phyloP scores from a whole-genome alignment of 352 stramenopile species.

The Thalassiosira ordinaria region DNA sequence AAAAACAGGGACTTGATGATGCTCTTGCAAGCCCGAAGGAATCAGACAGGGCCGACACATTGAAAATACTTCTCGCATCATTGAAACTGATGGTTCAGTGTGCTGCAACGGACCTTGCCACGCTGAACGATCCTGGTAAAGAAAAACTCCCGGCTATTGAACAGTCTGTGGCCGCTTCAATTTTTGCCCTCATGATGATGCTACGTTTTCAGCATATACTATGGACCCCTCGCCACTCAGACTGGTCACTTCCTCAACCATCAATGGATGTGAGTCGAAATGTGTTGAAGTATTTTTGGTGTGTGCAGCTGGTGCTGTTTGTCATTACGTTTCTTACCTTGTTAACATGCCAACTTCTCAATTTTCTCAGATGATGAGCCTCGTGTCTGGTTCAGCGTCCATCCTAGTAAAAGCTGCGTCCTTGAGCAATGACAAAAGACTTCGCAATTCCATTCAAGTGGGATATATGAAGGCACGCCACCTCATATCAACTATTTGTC shows the following conservation, averaged over 20 bases:
- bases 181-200: constrained; percentile 42
- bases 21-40: constrained; percentile 32
- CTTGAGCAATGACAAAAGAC: constrained; percentile 21
- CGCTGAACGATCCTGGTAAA: constrained; percentile 30
- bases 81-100: constrained; percentile 37
- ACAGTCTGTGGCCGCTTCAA: constrained; percentile 28
- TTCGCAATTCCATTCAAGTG: constrained; percentile 19
- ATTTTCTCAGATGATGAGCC: constrained; percentile 25
- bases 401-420: constrained; percentile 31
- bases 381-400: constrained; percentile 36
- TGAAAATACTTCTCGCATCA: constrained; percentile 49
- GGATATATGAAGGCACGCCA: constrained; percentile 26
- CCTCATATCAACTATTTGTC: constrained; percentile 52
- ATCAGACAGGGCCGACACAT: constrained; percentile 12
- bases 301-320: constrained; percentile 1
- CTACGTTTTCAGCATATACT: constrained; percentile 56
- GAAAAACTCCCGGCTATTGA: constrained; percentile 24
- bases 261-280: constrained; percentile 37
- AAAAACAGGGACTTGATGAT: constrained; percentile 45
- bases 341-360: background rate
- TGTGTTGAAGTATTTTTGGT: background rate
- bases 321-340: background rate
- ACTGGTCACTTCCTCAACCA: constrained; percentile 42
- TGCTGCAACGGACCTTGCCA: constrained; percentile 28
- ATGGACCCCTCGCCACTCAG: constrained; percentile 38